Conservation (phyloP, 2,329 filamentous ascomycete species). For the Hirsutella rhossiliensis region DNA sequence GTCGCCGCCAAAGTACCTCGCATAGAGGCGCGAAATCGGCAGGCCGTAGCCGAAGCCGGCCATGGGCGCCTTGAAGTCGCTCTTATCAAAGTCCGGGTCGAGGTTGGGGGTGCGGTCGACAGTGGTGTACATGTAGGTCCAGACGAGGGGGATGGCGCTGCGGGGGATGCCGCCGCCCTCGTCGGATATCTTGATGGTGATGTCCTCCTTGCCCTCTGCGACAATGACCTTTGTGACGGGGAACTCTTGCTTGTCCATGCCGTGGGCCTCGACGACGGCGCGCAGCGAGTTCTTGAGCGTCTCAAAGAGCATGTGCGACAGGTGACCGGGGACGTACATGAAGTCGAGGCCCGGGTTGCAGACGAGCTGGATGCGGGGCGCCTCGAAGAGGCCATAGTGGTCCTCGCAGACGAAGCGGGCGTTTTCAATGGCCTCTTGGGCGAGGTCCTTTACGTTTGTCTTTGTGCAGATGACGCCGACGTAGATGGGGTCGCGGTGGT, state of each 20-base stretch:
- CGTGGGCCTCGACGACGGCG: constrained; percentile 91
- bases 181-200: constrained; percentile 96
- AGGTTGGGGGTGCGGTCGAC: constrained; percentile 91
- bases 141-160: constrained; percentile 90
- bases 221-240: constrained; percentile 96
- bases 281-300: constrained; percentile 97
- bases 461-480: constrained; percentile 99
- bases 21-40: constrained; percentile 88
- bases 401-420: constrained; percentile 98
- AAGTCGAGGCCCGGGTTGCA: constrained; percentile 92
- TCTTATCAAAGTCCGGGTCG: constrained; percentile 97
- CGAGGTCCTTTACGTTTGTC: constrained; percentile 89
- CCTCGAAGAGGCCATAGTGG: constrained; percentile 94
- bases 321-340: constrained; percentile 98
- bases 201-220: constrained; percentile 94
- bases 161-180: constrained; percentile 93
- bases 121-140: constrained; percentile 99
- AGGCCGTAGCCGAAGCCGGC: constrained; percentile 97
- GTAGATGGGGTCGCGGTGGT: constrained; percentile 81
- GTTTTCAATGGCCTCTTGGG: constrained; percentile 95
- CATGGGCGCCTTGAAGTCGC: constrained; percentile 98
- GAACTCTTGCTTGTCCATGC: constrained; percentile 90
- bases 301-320: constrained; percentile 99
- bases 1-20: constrained; percentile 94
- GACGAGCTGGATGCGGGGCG: constrained; percentile 90